These are phyloP conservation scores for Astragalus membranaceus DNA, from an alignment of 306 rosid genomes.

Conservation along the genomic window DNA sequence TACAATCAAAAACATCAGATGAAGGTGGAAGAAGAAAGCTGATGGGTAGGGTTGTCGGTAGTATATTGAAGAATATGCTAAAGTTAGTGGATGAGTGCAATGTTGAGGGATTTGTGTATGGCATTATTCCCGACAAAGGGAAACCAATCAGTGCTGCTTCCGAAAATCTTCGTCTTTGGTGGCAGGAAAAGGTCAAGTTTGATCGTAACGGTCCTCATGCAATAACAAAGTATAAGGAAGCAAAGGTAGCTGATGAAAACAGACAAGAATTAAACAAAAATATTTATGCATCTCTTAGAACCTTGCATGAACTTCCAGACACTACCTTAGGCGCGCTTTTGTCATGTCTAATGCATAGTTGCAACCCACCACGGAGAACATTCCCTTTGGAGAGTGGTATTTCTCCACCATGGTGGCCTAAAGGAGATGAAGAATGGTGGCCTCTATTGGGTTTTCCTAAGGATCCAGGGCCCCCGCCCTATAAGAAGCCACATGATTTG, in stretches of 20 bases:
- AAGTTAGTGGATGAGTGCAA: slow-evolving; percentile 59
- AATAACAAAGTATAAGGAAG: slow-evolving; percentile 35
- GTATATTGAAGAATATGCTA: slow-evolving; percentile 46
- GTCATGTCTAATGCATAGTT: slow-evolving; percentile 53
- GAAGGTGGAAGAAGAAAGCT: slow-evolving; percentile 28
- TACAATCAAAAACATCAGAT: background rate
- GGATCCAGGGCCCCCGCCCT: slow-evolving; percentile 63
- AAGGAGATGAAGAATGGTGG: slow-evolving; percentile 59
- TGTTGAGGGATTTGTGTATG: slow-evolving; percentile 66
- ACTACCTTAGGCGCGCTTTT: slow-evolving; percentile 57
- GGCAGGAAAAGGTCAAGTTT: slow-evolving; percentile 62
- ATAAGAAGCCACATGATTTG: slow-evolving; percentile 62
- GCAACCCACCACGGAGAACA: slow-evolving; percentile 57
- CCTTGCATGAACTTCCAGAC: slow-evolving; percentile 43
- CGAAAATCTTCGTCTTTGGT: slow-evolving; percentile 56
- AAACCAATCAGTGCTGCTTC: slow-evolving; percentile 56
- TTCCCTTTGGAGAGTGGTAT: slow-evolving; percentile 57
- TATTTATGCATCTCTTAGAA: background rate
- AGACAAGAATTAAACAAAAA: background rate
- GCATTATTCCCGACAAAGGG: slow-evolving; percentile 58
- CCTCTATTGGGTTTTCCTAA: slow-evolving; percentile 27
- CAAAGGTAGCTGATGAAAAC: background rate
- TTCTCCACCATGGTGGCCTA: slow-evolving; percentile 78
- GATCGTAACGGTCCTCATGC: slow-evolving; percentile 64
- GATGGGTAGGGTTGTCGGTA: slow-evolving; percentile 47